Percentiles rank a stretch among this genome's conserved stretches.
Evolutionary conservation across 73 alveolate species (phyloP).

Genomic region (Blepharisma japonicum): DNA sequence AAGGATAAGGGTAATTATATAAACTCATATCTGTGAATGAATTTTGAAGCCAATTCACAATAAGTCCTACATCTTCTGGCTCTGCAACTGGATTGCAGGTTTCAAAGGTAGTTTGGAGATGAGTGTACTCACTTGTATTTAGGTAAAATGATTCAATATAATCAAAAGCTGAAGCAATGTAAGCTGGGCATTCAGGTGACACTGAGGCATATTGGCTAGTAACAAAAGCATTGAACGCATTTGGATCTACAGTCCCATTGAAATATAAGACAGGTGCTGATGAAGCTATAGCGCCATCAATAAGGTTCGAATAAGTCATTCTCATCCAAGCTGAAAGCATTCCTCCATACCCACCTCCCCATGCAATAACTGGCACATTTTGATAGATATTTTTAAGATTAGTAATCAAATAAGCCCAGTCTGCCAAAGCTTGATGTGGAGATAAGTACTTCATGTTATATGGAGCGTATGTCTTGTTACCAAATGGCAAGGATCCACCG

Average conservation of each 20-base stretch:
- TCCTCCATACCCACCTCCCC: slow-evolving; percentile 80
- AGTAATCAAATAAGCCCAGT: slow-evolving; percentile 31
- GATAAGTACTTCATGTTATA: slow-evolving; percentile 23
- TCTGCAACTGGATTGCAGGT: slow-evolving; percentile 37
- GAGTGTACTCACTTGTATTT: too few species aligned
- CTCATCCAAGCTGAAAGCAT: slow-evolving; percentile 79
- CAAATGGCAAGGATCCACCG: slow-evolving; percentile 28
- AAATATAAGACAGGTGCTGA: slow-evolving; percentile 68
- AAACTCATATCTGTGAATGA: slow-evolving; percentile 57
- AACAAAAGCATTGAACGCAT: slow-evolving; percentile 43
- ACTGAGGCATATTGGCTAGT: slow-evolving; percentile 28
- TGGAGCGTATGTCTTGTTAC: slow-evolving; percentile 3
- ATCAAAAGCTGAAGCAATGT: slow-evolving; percentile 27
- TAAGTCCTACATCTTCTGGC: slow-evolving; percentile 43
- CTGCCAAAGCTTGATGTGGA: slow-evolving; percentile 39
- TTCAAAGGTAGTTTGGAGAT: not conserved
- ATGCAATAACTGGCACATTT: slow-evolving; percentile 41
- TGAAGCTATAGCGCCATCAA: slow-evolving; percentile 68
- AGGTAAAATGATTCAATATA: not conserved
- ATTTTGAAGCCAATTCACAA: slow-evolving; percentile 39
- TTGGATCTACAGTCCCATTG: slow-evolving; percentile 49
- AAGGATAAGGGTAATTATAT: slow-evolving; percentile 61
- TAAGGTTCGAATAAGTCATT: slow-evolving; percentile 61
- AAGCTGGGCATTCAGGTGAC: slow-evolving; percentile 30
- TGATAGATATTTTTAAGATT: not conserved